Evolutionary conservation across 352 stramenopile genomes (phyloP).

Genomic region (Globisporangium yorkense): DNA sequence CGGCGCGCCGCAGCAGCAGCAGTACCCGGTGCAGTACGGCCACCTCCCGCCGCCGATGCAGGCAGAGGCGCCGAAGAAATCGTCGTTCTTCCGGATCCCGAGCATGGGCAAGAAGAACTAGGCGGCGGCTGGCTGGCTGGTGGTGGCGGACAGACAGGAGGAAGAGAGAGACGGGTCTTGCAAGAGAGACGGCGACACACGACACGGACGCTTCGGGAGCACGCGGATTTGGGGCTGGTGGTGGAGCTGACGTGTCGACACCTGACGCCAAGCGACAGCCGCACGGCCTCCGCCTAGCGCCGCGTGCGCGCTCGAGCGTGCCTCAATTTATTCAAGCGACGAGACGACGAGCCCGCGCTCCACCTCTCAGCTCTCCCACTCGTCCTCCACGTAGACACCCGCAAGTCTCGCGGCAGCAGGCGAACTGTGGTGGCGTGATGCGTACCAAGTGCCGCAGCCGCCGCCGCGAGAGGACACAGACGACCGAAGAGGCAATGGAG

Average conservation of each 20-base stretch:
- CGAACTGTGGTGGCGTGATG: not conserved
- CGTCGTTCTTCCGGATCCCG: slow-evolving; percentile 64
- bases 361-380: not conserved
- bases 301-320: not conserved
- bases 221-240: no score
- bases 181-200: not conserved
- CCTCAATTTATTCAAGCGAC: slow-evolving; percentile 4
- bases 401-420: not conserved
- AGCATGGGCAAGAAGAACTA: slow-evolving; percentile 75
- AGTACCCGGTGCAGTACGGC: slow-evolving; percentile 55
- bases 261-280: not conserved
- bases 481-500: not conserved
- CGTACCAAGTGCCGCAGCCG: not conserved
- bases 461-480: not conserved
- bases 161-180: not conserved
- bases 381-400: not conserved
- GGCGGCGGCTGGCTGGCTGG: not conserved
- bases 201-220: not conserved
- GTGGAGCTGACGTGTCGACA: not conserved
- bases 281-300: not conserved
- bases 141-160: not conserved
- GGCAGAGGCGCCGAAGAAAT: slow-evolving; percentile 50
- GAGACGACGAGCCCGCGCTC: not conserved
- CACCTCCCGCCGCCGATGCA: slow-evolving; percentile 49
- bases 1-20: slow-evolving; percentile 19